Evolutionary conservation across 2,329 filamentous ascomycete genomes (phyloP), one percentile per base, ranked within the genome.

Genomic region (Aspergillus pseudoglaucus): DNA sequence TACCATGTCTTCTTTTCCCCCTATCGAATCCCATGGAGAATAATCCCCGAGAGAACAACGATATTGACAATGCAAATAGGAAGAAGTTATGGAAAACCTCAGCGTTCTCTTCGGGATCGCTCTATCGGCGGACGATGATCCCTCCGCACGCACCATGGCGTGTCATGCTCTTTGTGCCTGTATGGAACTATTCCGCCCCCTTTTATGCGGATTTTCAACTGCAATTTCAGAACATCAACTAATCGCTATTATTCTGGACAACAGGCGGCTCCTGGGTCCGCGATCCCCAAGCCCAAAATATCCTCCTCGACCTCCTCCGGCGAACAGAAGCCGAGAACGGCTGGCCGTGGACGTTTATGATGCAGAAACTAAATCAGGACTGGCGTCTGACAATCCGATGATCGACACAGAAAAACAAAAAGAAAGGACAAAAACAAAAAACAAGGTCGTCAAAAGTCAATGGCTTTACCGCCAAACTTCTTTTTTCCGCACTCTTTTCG

Each of bases 121-220:
- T 12, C 52, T 64, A 2, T 66, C 64, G 3, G 57, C 57, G 3
- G 64, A 66, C 20, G 61, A 66, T 35, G 62, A 65, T 22, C 61
- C 61, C n/a, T 58, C 62, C 1, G 47, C 63, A 18, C 61, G 62
- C 23, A 59, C 63, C 22, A 65, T 65, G 54, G 63, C 64, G 23
- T 63, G 63, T 40, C 61, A 67, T 44, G 61, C 62, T 14, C 52
- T 67, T 4, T 62, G 59, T 54, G 62, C 60, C 25, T 67, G 64
- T 65, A 53, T 43, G 61, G 25, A 12, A 30, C 9, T 30, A 50
- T 15, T 18, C 17, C 40, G 35, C 10, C 10, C 18, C 14, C 30
- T 15, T 22, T 22, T 18, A 20, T 8, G 12, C 10, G 40, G 20
- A n/a, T 42, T 22, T 42, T 18, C 15, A 39, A 20, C 10, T 39